phyloP scores from a whole-genome alignment of 202 grass and related monocot species.

The Dendrocalamus latiflorus region DNA sequence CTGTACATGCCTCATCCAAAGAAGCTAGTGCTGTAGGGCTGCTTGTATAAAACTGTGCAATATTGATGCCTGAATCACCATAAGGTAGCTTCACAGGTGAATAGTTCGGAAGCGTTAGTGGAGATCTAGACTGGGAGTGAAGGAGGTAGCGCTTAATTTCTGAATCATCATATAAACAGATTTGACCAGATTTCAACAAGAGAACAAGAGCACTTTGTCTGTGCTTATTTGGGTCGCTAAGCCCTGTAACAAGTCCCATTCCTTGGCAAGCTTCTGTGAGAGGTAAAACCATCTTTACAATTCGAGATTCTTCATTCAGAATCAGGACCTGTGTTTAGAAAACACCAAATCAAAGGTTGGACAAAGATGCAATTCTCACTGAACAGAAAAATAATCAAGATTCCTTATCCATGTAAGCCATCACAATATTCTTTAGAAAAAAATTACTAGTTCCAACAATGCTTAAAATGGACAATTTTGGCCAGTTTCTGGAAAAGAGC shows the following conservation, averaged over 20 bases:
- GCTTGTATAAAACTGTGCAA: conserved; percentile 59
- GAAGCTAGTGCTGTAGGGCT: conserved; percentile 35
- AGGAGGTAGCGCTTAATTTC: conserved; percentile 74
- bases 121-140: conserved; percentile 72
- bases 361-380: conserved; percentile 22
- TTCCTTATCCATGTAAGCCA: background rate
- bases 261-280: no score
- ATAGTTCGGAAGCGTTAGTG: conserved; percentile 60
- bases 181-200: conserved; percentile 78
- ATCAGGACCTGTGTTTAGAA: conserved; percentile 64
- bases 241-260: conserved; percentile 64
- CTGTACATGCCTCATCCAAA: conserved; percentile 56
- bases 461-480: background rate
- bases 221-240: conserved; percentile 67
- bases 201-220: conserved; percentile 66
- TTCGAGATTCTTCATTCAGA: conserved; percentile 73
- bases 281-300: conserved; percentile 81
- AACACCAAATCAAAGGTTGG: conserved; percentile 32
- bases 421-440: conserved; percentile 1
- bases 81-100: conserved; percentile 63
- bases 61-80: conserved; percentile 61
- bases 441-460: background rate
- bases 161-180: conserved; percentile 85
- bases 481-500: background rate
- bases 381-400: conserved; percentile 6